These are phyloP conservation scores for Aspergillus carlsbadensis DNA, from an alignment of 495 filamentous ascomycete genomes.

Conservation along the genomic window DNA sequence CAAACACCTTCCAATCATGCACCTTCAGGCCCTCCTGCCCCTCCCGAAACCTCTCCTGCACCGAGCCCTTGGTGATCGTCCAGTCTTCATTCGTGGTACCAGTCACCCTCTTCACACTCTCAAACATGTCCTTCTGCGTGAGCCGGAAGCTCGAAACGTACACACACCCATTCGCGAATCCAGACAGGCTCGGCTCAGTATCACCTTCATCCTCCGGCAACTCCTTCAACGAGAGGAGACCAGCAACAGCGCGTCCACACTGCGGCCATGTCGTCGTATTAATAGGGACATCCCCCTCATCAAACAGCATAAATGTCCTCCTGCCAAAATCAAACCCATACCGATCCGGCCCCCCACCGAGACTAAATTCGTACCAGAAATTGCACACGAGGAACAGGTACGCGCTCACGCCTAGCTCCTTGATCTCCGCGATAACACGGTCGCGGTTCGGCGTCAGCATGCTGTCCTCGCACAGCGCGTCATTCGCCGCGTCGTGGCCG, in stretches of 20 bases:
- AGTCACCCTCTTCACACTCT: conserved; percentile 50
- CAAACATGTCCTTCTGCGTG: conserved; percentile 54
- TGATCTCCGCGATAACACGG: conserved; percentile 28
- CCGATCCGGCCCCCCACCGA: conserved; percentile 22
- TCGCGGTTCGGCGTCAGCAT: conserved; percentile 7
- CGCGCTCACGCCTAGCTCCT: conserved; percentile 40
- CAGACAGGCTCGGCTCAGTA: conserved; percentile 24
- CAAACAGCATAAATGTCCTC: conserved; percentile 40
- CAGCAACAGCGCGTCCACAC: conserved; percentile 44
- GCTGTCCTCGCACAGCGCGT: conserved; percentile 34
- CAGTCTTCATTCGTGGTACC: conserved; percentile 55
- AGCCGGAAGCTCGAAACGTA: conserved; percentile 48
- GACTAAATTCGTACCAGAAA: conserved; percentile 56
- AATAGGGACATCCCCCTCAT: conserved; percentile 45
- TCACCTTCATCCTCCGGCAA: conserved; percentile 44
- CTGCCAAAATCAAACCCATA: conserved; percentile 50
- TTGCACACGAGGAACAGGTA: conserved; percentile 49
- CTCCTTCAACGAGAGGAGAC: conserved; percentile 40
- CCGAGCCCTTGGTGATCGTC: conserved; percentile 46
- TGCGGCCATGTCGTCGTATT: conserved; percentile 44
- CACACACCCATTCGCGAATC: conserved; percentile 39
- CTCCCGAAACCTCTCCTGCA: conserved; percentile 40
- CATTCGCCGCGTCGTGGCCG: conserved; percentile 39
- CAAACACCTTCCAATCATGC: conserved; percentile 35
- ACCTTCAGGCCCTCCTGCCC: conserved; percentile 38